phyloP scores from a whole-genome alignment of 495 filamentous ascomycete genomes.

The Aspergillus sparsus region DNA sequence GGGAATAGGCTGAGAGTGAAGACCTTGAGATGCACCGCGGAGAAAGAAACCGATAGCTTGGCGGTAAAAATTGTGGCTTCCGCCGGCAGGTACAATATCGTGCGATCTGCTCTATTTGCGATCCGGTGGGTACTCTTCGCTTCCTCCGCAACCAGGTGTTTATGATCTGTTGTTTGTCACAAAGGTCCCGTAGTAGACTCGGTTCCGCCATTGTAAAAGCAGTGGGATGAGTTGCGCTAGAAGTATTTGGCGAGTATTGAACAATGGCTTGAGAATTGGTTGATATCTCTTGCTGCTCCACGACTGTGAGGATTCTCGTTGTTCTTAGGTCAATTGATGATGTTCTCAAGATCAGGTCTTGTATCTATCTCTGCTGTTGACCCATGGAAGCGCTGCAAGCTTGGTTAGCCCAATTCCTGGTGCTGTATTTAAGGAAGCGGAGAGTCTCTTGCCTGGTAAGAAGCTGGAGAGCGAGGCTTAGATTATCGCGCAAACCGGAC shows the following conservation, averaged over 20 bases:
- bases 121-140: background rate
- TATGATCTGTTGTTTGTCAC: slow-evolving; percentile 4
- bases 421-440: no score
- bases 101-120: background rate
- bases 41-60: no score
- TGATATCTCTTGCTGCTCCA: background rate
- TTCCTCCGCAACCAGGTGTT: background rate
- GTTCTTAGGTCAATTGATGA: background rate
- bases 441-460: background rate
- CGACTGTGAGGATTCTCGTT: background rate
- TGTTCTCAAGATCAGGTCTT: background rate
- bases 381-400: background rate
- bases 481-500: slow-evolving; percentile 1
- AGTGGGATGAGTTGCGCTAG: background rate
- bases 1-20: background rate
- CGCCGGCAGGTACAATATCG: background rate
- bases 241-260: background rate
- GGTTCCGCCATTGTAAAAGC: background rate
- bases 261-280: slow-evolving; percentile 2
- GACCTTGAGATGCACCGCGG: background rate
- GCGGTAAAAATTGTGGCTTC: background rate
- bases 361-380: slow-evolving; percentile 6
- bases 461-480: slow-evolving; percentile 1
- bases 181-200: background rate
- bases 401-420: no score